phyloP scores from a whole-genome alignment of 805 yeast genomes.

The Candida odintsovae region DNA sequence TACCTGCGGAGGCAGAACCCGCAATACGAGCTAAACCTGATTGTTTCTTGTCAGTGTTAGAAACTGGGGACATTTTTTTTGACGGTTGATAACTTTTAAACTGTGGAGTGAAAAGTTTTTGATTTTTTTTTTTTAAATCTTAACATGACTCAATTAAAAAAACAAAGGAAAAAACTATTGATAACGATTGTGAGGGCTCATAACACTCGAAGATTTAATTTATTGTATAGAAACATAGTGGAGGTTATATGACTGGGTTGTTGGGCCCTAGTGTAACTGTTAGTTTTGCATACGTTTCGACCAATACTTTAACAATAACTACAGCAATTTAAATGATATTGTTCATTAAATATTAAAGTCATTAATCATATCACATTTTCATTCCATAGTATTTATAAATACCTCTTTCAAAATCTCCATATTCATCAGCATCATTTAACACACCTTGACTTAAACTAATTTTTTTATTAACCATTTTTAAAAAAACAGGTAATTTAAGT shows the following conservation, averaged over 20 bases:
- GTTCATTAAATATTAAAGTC: neutral
- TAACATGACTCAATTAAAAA: neutral
- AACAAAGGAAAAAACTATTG: no score
- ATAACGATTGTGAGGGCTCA: neutral
- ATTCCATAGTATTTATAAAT: conserved; percentile 38
- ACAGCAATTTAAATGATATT: neutral
- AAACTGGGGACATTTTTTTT: conserved; percentile 20
- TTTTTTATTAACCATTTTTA: conserved; percentile 34
- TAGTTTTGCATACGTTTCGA: no score
- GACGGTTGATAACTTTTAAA: no score
- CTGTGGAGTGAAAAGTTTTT: neutral
- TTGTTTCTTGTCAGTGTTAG: conserved; percentile 65
- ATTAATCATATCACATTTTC: conserved; percentile 23
- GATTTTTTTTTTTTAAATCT: neutral
- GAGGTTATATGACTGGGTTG: no score
- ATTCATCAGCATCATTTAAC: conserved; percentile 31
- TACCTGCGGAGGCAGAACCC: conserved; percentile 97
- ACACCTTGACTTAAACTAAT: conserved; percentile 30
- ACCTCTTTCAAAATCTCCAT: conserved; percentile 39
- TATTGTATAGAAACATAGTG: no score
- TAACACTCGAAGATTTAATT: no score
- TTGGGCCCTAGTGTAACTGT: no score
- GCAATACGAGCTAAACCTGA: conserved; percentile 85
- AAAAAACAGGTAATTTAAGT: conserved; percentile 32
- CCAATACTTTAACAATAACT: no score